Conservation (phyloP, 78 protist species). For the Speleostelium caveatum region DNA sequence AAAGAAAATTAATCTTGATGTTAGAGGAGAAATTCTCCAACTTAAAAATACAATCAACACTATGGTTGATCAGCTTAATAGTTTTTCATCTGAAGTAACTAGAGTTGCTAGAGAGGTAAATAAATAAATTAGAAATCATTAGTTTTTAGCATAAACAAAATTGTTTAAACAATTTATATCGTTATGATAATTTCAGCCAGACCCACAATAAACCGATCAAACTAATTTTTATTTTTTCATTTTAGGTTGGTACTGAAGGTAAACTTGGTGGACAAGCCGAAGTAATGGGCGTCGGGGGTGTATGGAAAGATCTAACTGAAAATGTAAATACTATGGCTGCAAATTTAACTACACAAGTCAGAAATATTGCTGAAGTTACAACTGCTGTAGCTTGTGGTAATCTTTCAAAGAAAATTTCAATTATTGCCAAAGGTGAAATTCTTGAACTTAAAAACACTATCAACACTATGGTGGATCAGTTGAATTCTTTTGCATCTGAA, state of each 20-base stretch:
- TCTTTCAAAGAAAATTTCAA: conserved; percentile 43
- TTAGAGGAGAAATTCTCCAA: conserved; percentile 46
- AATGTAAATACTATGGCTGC: conserved; percentile 82
- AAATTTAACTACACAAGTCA: conserved; percentile 54
- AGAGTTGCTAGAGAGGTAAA: conserved; percentile 74
- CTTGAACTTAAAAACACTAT: conserved; percentile 61
- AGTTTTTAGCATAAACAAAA: conserved; percentile 43
- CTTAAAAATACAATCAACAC: conserved; percentile 59
- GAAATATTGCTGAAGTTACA: conserved; percentile 63
- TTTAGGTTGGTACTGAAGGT: conserved; percentile 76
- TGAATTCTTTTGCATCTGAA: conserved; percentile 58
- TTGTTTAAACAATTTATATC: conserved; percentile 40
- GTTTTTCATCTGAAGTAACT: conserved; percentile 59
- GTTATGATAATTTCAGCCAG: conserved; percentile 63
- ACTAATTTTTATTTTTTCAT: neutral
- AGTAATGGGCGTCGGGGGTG: conserved; percentile 60
- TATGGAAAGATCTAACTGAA: conserved; percentile 72
- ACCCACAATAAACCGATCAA: conserved; percentile 49
- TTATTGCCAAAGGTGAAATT: conserved; percentile 67
- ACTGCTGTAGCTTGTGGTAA: conserved; percentile 62
- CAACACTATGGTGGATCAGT: conserved; percentile 68
- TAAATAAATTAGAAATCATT: conserved; percentile 40
- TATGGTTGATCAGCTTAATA: conserved; percentile 46
- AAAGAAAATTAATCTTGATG: conserved; percentile 31
- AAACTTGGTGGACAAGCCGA: conserved; percentile 75